Conservation (phyloP, 805 yeast species). For the Limtongozyma cylindracea region DNA sequence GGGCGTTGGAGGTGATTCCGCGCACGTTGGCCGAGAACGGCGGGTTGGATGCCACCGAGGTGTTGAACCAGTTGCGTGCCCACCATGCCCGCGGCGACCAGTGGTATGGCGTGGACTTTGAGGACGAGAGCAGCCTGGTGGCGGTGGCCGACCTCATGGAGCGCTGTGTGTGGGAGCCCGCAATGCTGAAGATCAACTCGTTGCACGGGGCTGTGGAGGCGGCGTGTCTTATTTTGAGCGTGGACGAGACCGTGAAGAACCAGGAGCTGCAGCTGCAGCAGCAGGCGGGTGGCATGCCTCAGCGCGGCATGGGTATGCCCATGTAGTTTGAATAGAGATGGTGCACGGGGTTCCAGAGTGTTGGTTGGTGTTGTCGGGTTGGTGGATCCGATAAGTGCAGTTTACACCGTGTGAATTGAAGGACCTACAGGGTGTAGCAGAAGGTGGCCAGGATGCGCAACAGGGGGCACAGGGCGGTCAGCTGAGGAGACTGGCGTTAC, state of each 20-base stretch:
- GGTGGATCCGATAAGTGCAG: too few relatives aligned
- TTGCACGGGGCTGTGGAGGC: conserved; percentile 92
- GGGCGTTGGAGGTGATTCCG: conserved; percentile 87
- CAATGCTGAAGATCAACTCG: conserved; percentile 85
- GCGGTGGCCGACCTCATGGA: conserved; percentile 59
- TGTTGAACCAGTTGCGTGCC: conserved; percentile 74
- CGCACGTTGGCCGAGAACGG: conserved; percentile 96
- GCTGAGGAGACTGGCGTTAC: too few relatives aligned
- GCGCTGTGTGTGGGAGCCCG: conserved; percentile 93
- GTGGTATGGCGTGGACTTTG: conserved; percentile 88
- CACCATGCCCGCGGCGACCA: conserved; percentile 82
- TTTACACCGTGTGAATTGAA: too few relatives aligned
- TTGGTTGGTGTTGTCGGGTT: too few relatives aligned
- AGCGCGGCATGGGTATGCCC: too few relatives aligned
- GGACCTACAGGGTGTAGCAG: too few relatives aligned
- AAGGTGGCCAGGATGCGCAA: too few relatives aligned
- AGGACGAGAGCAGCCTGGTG: conserved; percentile 44
- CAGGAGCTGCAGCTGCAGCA: too few relatives aligned
- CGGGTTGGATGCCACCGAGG: conserved; percentile 95
- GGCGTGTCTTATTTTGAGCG: conserved; percentile 75
- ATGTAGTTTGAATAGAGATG: too few relatives aligned
- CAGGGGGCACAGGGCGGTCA: too few relatives aligned
- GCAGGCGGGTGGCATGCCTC: too few relatives aligned
- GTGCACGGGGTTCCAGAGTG: too few relatives aligned
- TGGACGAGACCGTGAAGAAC: conserved; percentile 79